These are phyloP conservation scores for Apophysomyces ossiformis DNA, from an alignment of 371 early-diverging fungal species.

Conservation along the genomic window DNA sequence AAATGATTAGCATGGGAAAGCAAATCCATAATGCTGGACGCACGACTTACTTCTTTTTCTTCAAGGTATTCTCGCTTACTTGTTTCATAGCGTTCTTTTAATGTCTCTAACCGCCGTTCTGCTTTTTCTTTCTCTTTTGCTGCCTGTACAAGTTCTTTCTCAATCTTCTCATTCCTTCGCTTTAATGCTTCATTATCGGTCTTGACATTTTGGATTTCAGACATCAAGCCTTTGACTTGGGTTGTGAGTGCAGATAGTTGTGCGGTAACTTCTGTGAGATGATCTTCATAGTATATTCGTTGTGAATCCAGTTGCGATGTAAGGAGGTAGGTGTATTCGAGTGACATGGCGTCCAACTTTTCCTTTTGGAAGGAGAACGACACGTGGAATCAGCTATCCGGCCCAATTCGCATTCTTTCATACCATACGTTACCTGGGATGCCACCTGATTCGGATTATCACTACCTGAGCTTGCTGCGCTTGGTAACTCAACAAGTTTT, in stretches of 20 bases:
- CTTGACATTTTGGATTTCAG: slow-evolving; percentile 14
- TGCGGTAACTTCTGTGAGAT: slow-evolving; percentile 55
- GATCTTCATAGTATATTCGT: slow-evolving; percentile 83
- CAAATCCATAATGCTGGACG: background rate
- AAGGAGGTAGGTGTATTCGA: slow-evolving; percentile 82
- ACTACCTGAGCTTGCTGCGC: slow-evolving; percentile 37
- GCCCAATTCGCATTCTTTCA: no score
- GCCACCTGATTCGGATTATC: slow-evolving; percentile 15
- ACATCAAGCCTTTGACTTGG: slow-evolving; percentile 14
- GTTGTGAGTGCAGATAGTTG: slow-evolving; percentile 45
- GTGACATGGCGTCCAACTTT: slow-evolving; percentile 77
- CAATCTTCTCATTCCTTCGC: slow-evolving; percentile 17
- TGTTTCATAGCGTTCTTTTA: slow-evolving; percentile 28
- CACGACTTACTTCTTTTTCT: slow-evolving; percentile 32
- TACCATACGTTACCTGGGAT: slow-evolving; percentile 12
- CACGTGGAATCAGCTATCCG: background rate
- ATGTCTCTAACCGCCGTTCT: slow-evolving; percentile 25
- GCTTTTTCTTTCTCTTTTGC: slow-evolving; percentile 25
- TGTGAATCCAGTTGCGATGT: slow-evolving; percentile 89
- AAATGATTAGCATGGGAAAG: background rate
- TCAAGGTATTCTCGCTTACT: slow-evolving; percentile 23
- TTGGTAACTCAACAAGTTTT: slow-evolving; percentile 85
- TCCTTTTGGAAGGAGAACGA: slow-evolving; percentile 43
- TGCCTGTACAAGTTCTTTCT: slow-evolving; percentile 10
- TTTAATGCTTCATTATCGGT: slow-evolving; percentile 18